Percentiles rank a stretch among this genome's conserved stretches.
phyloP scores from a whole-genome alignment of 2,329 filamentous ascomycete species.

The Raffaelea deltoideospora region DNA sequence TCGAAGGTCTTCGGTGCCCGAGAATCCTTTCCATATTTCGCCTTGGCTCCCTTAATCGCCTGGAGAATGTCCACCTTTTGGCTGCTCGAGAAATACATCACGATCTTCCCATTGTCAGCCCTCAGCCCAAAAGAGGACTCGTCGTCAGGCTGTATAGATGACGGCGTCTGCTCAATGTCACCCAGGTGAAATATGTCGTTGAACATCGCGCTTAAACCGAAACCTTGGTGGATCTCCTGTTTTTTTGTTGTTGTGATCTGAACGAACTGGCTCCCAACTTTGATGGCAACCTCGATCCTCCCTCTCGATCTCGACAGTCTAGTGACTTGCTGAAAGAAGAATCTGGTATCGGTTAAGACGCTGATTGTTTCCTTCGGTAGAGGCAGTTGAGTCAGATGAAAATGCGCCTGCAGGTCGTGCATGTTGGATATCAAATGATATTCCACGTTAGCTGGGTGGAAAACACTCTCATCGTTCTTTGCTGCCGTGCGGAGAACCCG shows the following conservation, averaged over 20 bases:
- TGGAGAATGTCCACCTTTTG: conserved; percentile 49
- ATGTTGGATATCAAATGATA: conserved; percentile 52
- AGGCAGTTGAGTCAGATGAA: conserved; percentile 50
- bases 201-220: conserved; percentile 45
- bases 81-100: conserved; percentile 57
- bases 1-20: conserved; percentile 46
- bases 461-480: conserved; percentile 43
- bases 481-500: conserved; percentile 45
- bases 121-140: conserved; percentile 52
- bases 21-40: conserved; percentile 48
- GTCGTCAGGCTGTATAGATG: conserved; percentile 48
- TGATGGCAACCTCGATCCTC: conserved; percentile 55
- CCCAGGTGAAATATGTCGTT: conserved; percentile 56
- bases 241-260: conserved; percentile 55
- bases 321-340: conserved; percentile 49
- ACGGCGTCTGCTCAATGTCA: conserved; percentile 52
- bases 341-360: conserved; percentile 50
- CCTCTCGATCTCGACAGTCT: conserved; percentile 53
- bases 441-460: conserved; percentile 50
- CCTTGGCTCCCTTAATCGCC: conserved; percentile 46
- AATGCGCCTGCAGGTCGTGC: conserved; percentile 50
- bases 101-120: conserved; percentile 53
- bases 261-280: conserved; percentile 54
- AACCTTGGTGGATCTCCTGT: conserved; percentile 49
- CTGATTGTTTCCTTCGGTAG: conserved; percentile 57